Base-by-base conservation (phyloP, 2,329 filamentous ascomycete species). In the Fusarium staphyleae region DNA sequence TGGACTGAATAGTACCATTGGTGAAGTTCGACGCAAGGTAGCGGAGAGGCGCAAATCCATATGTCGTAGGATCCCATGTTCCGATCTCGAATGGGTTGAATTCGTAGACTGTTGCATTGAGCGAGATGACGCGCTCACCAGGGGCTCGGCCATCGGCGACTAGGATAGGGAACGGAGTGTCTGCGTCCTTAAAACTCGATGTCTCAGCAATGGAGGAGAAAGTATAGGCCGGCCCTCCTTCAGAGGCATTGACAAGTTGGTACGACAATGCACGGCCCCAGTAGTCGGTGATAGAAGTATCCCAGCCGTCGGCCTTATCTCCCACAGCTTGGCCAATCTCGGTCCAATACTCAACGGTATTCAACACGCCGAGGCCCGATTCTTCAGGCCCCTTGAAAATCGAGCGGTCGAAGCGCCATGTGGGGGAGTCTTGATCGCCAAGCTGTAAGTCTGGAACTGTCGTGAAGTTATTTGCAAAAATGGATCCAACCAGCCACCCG, bases 211-310 rank as follows among this genome's bases (percentile, higher is more conserved):
- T 78, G 4, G 90, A 93, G 2, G 90, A 95, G 75, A 87, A 96
- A 3, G 91, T 96, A 67, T 88, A 91, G 13, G 78, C 80, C 6
- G 87, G 84, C 1, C 90, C 91, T 26, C 91, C 92, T 53, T 88
- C 74, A 1, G 79, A 79, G 4, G 83, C 88, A 69, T 93, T 88
- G 69, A 96, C 82, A 36, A 96, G 82, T 75, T 96, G 91, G 73
- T 88, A 95, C 2, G 87, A 87, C 16, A 96, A 80, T 16, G 88
- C 89, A 49, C 91, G 87, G 22, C 89, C 90, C 88, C 91, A 96
- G 71, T 90, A 90, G 75, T 96, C 92, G 0, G 92, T 96, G 54
- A 96, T 80, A 9, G 89, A 88, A 62, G 60, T 71, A 76, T 45
- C 73, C 74, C 49, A 52, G 10, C 70, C 71, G 8, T 70, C 60